Base-by-base conservation (phyloP, 2,329 filamentous ascomycete species). In the Botrytis elliptica region DNA sequence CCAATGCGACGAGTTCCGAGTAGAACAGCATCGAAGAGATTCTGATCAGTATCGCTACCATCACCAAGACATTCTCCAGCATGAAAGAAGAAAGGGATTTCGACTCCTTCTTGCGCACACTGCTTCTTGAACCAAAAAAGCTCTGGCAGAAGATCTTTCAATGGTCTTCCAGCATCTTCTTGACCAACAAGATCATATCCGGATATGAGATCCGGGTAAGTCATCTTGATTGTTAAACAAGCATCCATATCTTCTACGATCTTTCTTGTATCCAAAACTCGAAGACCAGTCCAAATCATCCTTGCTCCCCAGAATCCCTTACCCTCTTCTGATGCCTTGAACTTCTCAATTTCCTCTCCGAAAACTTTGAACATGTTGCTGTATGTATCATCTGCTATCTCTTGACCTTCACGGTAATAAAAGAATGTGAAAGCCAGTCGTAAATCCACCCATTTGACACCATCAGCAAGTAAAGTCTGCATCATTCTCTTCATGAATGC, bases 21-120 rank as follows among this genome's bases (percentile, higher is more conserved):
- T 14, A 98, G 84, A 22, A 98, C 87, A 0, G 94, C 94, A 81
- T 98, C 95, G 81, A 94, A 97, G 4, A 98, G 87, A 82, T 98
- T 98, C 75, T 84, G 79, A 79, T 98, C 95, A 0, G 92, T 91
- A 33, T 86, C 86, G 77, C 90, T 91, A 42, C 94, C 94, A 75
- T 93, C 90, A 25, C 93, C 94, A 0, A 97, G 88, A 49, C 90
- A 93, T 83, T 98, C 95, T 76, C 95, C 95, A 0, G 95, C 79
- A 52, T 98, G 95, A 85, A 98, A 97, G 85, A 97, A 97, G 85
- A 98, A 97, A 0, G 95, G 95, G 16, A 99, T 90, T 68, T 94
- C 89, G 55, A 98, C 88, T 3, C 88, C 89, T 79, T 94, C 91
- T 80, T 93, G 87, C 0, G 89, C 88, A 81, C 94, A 98, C 78